Evolutionary conservation across 2,329 filamentous ascomycete genomes (phyloP).

Genomic region (Thermothelomyces thermophilus): DNA sequence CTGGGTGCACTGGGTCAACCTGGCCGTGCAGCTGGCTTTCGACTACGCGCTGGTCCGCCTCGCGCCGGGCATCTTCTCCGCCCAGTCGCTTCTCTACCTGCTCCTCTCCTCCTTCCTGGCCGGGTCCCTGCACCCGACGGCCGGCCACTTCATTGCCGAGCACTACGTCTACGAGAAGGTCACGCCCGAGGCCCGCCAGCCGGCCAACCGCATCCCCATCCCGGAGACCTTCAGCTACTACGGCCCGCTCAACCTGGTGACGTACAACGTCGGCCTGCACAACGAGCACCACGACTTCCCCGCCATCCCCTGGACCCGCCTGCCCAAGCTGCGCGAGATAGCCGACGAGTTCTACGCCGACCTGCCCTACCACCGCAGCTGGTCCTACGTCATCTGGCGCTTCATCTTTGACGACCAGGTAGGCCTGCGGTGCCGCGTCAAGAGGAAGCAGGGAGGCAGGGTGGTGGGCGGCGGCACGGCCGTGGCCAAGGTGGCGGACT

Average conservation of each 20-base stretch:
- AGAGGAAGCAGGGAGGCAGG: slow-evolving; percentile 72
- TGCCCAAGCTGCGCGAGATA: slow-evolving; percentile 69
- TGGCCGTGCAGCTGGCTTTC: slow-evolving; percentile 69
- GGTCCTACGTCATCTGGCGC: slow-evolving; percentile 89
- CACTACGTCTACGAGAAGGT: slow-evolving; percentile 77
- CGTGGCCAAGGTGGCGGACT: slow-evolving; percentile 40
- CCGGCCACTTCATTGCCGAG: slow-evolving; percentile 97
- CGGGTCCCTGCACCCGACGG: slow-evolving; percentile 86
- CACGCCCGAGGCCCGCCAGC: slow-evolving; percentile 47
- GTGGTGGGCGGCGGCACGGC: slow-evolving; percentile 45
- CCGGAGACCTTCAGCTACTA: slow-evolving; percentile 98
- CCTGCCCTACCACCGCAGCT: slow-evolving; percentile 80
- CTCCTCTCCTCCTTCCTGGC: slow-evolving; percentile 88
- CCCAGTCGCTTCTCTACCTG: slow-evolving; percentile 70
- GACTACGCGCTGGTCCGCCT: slow-evolving; percentile 61
- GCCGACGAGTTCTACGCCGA: slow-evolving; percentile 89
- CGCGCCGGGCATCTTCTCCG: slow-evolving; percentile 39
- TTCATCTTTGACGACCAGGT: slow-evolving; percentile 89
- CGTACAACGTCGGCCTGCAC: slow-evolving; percentile 95
- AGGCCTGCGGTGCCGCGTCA: slow-evolving; percentile 86
- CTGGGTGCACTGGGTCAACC: slow-evolving; percentile 74
- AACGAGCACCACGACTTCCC: slow-evolving; percentile 99
- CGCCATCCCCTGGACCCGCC: slow-evolving; percentile 86
- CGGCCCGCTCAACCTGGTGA: slow-evolving; percentile 81
- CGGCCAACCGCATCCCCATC: slow-evolving; percentile 57